Evolutionary conservation across 257 asterid species (phyloP).

Genomic region (Solanum tacnaense): DNA sequence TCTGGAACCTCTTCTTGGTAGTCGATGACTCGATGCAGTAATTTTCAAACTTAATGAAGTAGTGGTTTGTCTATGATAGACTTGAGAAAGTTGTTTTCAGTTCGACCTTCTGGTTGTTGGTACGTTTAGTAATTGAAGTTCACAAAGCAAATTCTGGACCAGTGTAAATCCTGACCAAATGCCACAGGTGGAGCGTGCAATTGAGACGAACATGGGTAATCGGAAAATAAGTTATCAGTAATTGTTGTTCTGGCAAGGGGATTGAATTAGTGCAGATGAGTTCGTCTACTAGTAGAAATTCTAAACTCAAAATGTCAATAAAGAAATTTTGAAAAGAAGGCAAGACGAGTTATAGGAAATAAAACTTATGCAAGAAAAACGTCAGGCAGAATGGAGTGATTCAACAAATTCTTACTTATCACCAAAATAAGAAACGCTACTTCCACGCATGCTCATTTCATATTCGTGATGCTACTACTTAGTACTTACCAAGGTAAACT

Average conservation of each 20-base stretch:
- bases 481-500: neutral
- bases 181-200: neutral
- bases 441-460: neutral
- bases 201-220: neutral
- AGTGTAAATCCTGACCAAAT: neutral
- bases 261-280: neutral
- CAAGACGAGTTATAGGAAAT: neutral
- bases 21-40: neutral
- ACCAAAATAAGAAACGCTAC: neutral
- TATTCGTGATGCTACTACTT: neutral
- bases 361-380: neutral
- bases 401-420: slow-evolving; percentile 19
- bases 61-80: no score
- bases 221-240: neutral
- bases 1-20: neutral
- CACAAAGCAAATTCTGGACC: neutral
- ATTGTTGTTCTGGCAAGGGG: neutral
- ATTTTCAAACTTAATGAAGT: neutral
- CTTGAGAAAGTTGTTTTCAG: neutral
- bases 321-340: neutral
- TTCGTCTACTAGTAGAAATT: neutral
- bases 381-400: slow-evolving; percentile 10
- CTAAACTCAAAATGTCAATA: neutral
- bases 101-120: neutral
- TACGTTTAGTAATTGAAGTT: neutral